Percentiles rank a stretch among this genome's conserved stretches.
Conservation (phyloP, 2,329 filamentous ascomycete genomes). For the Chalara sp. region DNA sequence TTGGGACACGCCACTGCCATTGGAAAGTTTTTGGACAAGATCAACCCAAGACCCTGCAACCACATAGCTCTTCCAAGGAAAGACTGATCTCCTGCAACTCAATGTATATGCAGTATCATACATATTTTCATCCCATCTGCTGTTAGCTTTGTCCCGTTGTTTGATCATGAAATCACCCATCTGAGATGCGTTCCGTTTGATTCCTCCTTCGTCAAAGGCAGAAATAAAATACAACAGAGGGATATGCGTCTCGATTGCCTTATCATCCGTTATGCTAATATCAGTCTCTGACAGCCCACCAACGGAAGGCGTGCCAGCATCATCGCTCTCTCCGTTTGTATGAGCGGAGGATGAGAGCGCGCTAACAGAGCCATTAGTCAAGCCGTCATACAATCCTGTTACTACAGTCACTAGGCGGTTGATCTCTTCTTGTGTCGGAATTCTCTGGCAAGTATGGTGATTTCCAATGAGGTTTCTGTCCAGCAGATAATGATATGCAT, state of each 20-base stretch:
- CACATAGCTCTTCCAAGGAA: not conserved
- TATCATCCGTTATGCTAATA: not conserved
- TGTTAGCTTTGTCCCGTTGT: not conserved
- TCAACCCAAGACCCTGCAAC: not conserved
- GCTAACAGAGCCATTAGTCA: not conserved
- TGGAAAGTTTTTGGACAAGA: not conserved
- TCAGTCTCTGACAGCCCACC: not conserved
- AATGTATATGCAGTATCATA: not conserved
- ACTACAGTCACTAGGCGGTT: not conserved
- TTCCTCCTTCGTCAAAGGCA: not conserved
- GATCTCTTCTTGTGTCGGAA: not conserved
- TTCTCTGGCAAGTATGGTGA: slow-evolving; percentile 13
- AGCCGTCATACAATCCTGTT: not conserved
- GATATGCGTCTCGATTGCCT: not conserved
- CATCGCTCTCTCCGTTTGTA: not conserved
- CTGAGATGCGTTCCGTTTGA: not conserved
- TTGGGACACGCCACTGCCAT: not conserved
- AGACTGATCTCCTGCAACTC: not conserved
- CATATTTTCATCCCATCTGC: not conserved
- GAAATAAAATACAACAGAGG: not conserved
- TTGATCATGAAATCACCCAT: not conserved
- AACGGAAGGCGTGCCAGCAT: not conserved
- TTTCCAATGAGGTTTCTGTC: not conserved
- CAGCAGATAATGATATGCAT: slow-evolving; percentile 17
- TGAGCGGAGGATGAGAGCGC: too few species aligned